Evolutionary conservation across 177 flowering plant genomes (phyloP), one percentile per base, ranked within the genome.

Genomic region (Vitis hybrid): DNA sequence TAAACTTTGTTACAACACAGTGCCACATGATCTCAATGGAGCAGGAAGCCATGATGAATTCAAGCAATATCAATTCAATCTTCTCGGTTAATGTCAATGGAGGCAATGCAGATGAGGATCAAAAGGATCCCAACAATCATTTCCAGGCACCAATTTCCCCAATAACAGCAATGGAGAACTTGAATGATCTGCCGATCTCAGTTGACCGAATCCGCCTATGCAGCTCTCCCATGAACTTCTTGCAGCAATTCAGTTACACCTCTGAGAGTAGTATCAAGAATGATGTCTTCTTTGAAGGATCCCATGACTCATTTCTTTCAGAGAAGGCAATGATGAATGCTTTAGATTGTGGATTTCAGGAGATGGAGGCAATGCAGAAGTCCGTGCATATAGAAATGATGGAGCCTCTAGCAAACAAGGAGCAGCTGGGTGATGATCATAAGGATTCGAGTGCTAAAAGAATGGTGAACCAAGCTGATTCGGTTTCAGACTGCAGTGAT

Each of bases 401-500:
- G 59, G 84, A 77, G 27, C 74, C 75, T 62, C 57, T 75, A 1
- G 62, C 27, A 51, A 72, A 66, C 46, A 72, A 69, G 40, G 74
- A 87, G 67, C 73, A 63, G 60, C 66, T 21, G 13, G 57, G 56
- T 6, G 81, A 71, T 3, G 68, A 69, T 6, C 80, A 88, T 11
- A 84, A 86, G 73, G 89, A 86, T 21, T 72, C 84, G 1, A 9
- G 79, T 27, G 85, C 60, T 80, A 76, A 3, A 91, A 82, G 62
- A 82, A 64, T 7, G 79, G 81, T 11, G 7, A 35, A 35, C 46
- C 59, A 76, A 51, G 72, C 88, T 17, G 88, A 88, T 57, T 86
- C 93, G 0, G 21, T 72, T 12, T 89, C 97, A 2, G 96, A 90
- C 70, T 86, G 89, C 70, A 90, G 89, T 63, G 97, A 94, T 71